Percentiles rank a stretch among this genome's conserved stretches.
Conservation (phyloP, 495 filamentous ascomycete genomes). For the Friedmanniomyces simplex region DNA sequence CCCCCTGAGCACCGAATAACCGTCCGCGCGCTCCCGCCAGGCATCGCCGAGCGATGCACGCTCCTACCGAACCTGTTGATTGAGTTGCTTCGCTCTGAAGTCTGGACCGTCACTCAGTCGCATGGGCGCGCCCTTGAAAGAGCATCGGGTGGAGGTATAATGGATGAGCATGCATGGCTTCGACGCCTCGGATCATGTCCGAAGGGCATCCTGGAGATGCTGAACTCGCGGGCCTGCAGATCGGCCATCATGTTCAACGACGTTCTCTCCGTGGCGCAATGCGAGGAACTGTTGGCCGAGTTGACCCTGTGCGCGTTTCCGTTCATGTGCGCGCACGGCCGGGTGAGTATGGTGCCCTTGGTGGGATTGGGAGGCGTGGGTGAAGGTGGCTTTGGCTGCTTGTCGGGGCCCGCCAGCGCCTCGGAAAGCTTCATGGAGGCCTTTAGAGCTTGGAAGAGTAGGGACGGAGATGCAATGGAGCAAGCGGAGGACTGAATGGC, state of each 20-base stretch:
- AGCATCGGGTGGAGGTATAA: not conserved
- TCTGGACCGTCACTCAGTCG: conserved; percentile 38
- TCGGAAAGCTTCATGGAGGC: not conserved
- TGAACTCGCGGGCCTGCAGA: conserved; percentile 83
- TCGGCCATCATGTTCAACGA: conserved; percentile 98
- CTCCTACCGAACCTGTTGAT: conserved; percentile 57
- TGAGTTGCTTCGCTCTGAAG: conserved; percentile 62
- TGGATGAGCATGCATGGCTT: conserved; percentile 40
- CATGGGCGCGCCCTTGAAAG: too few relatives aligned
- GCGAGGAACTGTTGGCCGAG: conserved; percentile 48
- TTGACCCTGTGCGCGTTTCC: conserved; percentile 68
- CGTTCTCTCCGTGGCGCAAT: conserved; percentile 52
- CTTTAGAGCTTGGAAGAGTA: not conserved
- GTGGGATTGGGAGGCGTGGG: conserved; percentile 14
- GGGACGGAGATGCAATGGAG: too few relatives aligned
- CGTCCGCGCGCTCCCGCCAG: conserved; percentile 52
- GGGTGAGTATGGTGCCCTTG: conserved; percentile 34
- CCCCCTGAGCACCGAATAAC: conserved; percentile 28
- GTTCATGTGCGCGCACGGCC: conserved; percentile 65
- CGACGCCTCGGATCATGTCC: conserved; percentile 56
- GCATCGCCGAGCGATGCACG: conserved; percentile 66
- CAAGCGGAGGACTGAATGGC: too few relatives aligned
- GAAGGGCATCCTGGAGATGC: conserved; percentile 66
- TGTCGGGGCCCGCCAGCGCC: not conserved
- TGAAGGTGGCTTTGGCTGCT: not conserved